A percentile compares a stretch with the other conserved stretches of the same genome.
phyloP scores from a whole-genome alignment of 78 protist species.

The Protostelium mycophagum region DNA sequence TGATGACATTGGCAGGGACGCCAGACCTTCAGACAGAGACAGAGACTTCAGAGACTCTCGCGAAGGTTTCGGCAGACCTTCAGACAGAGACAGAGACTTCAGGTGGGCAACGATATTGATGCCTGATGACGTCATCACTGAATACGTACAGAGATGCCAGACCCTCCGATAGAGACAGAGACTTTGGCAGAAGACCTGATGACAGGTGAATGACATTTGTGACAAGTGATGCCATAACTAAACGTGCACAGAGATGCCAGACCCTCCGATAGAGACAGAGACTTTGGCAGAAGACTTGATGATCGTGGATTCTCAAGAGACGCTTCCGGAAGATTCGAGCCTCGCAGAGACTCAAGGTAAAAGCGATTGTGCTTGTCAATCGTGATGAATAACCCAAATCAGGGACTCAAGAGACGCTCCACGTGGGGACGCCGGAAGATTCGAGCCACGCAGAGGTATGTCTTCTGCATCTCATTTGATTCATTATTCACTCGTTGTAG shows the following conservation, averaged over 20 bases:
- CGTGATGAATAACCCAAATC: too few relatives aligned
- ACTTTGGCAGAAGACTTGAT: not conserved
- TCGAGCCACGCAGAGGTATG: not conserved
- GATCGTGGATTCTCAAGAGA: too few relatives aligned
- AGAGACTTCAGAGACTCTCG: not conserved
- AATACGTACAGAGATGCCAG: conserved; percentile 2
- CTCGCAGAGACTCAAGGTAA: not conserved
- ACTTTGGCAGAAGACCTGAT: not conserved
- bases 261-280: not conserved
- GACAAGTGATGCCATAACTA: too few relatives aligned
- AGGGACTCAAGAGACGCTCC: not conserved
- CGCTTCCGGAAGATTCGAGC: not conserved
- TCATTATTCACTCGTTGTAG: too few relatives aligned
- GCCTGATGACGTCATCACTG: too few relatives aligned
- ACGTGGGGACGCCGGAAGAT: not conserved
- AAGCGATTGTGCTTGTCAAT: too few relatives aligned
- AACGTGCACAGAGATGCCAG: not conserved
- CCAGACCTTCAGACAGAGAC: not conserved
- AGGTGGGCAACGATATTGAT: too few relatives aligned
- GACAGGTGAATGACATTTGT: not conserved
- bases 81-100: not conserved
- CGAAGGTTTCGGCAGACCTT: not conserved
- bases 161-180: not conserved
- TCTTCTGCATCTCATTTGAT: too few relatives aligned
- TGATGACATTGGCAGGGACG: not conserved